A percentile compares a stretch with the other conserved stretches of the same genome.
Conservation (phyloP, 2,329 filamentous ascomycete species). For the Penicillium digitatum region DNA sequence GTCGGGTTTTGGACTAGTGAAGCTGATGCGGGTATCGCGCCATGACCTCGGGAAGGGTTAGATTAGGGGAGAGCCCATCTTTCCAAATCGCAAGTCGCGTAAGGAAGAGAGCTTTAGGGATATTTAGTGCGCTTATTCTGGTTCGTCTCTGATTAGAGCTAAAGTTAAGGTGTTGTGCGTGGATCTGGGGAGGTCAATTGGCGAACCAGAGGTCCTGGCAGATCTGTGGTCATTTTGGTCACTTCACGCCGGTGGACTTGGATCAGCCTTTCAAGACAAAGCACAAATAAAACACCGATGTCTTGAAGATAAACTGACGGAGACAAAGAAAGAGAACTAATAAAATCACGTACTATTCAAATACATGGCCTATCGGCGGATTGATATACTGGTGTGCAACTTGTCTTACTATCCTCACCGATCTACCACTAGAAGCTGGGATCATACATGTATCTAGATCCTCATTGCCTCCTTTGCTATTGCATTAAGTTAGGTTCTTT, state of each 20-base stretch:
- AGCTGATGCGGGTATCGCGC: conserved; percentile 27
- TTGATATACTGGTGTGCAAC: neutral
- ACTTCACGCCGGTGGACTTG: conserved; percentile 5
- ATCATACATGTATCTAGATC: neutral
- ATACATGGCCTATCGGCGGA: neutral
- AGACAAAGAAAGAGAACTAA: neutral
- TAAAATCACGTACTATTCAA: neutral
- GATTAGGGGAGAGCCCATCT: conserved; percentile 21
- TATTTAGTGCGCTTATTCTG: conserved; percentile 18
- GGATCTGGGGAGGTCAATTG: conserved; percentile 34
- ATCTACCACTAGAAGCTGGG: neutral
- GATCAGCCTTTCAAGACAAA: neutral
- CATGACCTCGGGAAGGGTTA: conserved; percentile 24
- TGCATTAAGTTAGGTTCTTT: neutral
- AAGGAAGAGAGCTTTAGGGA: conserved; percentile 6
- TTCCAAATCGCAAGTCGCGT: conserved; percentile 12
- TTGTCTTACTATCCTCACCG: neutral
- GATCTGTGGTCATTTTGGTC: conserved; percentile 18
- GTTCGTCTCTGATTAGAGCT: conserved; percentile 21
- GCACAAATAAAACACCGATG: neutral
- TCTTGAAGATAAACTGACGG: neutral
- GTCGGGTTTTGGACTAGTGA: conserved; percentile 15
- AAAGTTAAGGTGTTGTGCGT: conserved; percentile 11
- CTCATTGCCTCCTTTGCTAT: neutral
- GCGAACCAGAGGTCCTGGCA: conserved; percentile 36